Base-by-base conservation (phyloP, 75 land plant genomes). In the Picea sitchensis region DNA sequence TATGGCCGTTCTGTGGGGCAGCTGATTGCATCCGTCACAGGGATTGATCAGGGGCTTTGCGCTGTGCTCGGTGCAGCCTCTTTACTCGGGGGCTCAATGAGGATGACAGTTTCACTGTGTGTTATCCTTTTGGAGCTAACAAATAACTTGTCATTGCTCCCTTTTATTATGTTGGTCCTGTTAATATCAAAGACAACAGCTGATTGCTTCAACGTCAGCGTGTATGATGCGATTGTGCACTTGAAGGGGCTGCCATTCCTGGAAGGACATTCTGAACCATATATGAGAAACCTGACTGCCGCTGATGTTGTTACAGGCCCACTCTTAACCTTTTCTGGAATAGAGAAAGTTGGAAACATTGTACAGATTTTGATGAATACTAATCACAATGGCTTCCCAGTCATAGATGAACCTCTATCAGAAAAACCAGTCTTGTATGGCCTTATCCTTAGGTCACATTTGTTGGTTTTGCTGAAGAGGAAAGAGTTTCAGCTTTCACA, bases 61-160 rank as follows among this genome's bases (percentile, higher is more conserved):
- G 95, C 95, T 23, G 86, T 91, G 41, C 84, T 95, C 30, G 95
- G 95, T 59, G 91, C 95, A 47, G 95, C 95, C 36, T 88, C 97
- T 5, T 84, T 88, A 20, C 82, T 92, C 76, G 83, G 91, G 23
- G 98, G 98, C 21, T 89, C 95, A 30, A 95, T 95, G 98, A 81
- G 98, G 26, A 95, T 93, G 95, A 95, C 95, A 17, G 98, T 95
- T 44, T 95, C 98, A 5, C 86, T 95, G 11, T 91, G 98, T 65
- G 95, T 95, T 32, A 93, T 95, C 34, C 83, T 95, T 54, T 83
- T 95, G 61, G 98, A 95, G 78, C 91, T 95, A 34, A 95, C 95
- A 58, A 92, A 95, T 80, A 93, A 92, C 68, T 88, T 94, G 5
- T 79, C 83, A 7, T 51, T 94, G 41, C 92, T 94, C 2, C 96